Evolutionary conservation across 371 early-diverging fungal genomes (phyloP).

Genomic region (Syncephalastrum monosporum): DNA sequence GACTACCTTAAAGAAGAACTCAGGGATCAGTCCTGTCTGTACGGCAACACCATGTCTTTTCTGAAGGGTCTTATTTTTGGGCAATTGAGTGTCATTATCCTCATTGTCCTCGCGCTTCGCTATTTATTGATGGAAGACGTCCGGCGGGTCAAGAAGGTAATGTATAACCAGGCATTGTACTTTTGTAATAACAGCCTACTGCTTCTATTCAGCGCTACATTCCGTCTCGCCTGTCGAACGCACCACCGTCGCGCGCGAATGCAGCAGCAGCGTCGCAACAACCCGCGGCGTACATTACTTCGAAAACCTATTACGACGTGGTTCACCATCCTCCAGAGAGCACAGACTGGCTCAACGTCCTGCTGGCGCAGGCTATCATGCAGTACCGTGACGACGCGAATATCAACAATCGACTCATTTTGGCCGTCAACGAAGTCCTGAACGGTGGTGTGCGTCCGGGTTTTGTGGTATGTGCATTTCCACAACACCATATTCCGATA

Average conservation of each 20-base stretch:
- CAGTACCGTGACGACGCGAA: conserved; percentile 83
- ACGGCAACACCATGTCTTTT: conserved; percentile 39
- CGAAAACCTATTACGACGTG: conserved; percentile 64
- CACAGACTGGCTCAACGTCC: conserved; percentile 90
- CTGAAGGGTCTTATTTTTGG: conserved; percentile 63
- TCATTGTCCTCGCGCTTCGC: conserved; percentile 56
- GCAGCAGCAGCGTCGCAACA: conserved; percentile 24
- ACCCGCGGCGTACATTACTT: conserved; percentile 49
- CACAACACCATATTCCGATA: background rate
- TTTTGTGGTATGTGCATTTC: conserved; percentile 62
- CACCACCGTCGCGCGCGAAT: conserved; percentile 32
- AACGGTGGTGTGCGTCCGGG: conserved; percentile 81
- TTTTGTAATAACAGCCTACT: background rate
- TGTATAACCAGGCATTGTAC: background rate
- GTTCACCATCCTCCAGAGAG: conserved; percentile 74
- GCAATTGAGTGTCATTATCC: conserved; percentile 54
- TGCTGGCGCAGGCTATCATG: conserved; percentile 83
- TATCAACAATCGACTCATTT: conserved; percentile 69
- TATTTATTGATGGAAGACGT: conserved; percentile 66
- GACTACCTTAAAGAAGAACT: conserved; percentile 9
- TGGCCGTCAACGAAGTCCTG: conserved; percentile 72
- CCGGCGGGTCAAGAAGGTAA: conserved; percentile 46
- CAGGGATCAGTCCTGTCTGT: conserved; percentile 18
- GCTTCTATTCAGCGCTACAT: conserved; percentile 30
- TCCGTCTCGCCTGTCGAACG: conserved; percentile 40